These are phyloP conservation scores for Coemansia sp. DNA, from an alignment of 192 early-diverging fungal genomes.

Conservation along the genomic window DNA sequence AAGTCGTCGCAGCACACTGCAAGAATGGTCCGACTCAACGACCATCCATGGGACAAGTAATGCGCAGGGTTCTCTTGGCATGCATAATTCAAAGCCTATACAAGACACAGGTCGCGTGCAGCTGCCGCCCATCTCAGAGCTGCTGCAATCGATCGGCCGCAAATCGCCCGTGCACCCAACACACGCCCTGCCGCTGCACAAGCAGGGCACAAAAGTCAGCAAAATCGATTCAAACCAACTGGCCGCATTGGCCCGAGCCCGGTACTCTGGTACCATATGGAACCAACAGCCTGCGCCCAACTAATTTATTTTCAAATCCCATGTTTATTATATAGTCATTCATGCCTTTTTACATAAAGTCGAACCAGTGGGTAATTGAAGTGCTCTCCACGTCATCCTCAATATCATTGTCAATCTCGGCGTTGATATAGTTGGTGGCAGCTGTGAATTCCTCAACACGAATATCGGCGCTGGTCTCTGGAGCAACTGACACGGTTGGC, in stretches of 20 bases:
- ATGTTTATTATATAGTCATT: not conserved
- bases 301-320: too few species aligned
- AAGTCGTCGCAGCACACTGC: not conserved
- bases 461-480: not conserved
- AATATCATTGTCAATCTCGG: not conserved
- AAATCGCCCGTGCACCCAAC: not conserved
- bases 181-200: not conserved
- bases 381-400: not conserved
- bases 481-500: not conserved
- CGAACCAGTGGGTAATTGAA: conserved; percentile 4
- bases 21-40: not conserved
- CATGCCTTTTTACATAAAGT: not conserved
- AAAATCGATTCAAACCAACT: not conserved
- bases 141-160: conserved; percentile 17
- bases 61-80: too few species aligned
- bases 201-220: not conserved
- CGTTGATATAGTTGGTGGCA: conserved; percentile 1
- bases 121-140: conserved; percentile 45
- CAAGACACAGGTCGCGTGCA: conserved; percentile 1
- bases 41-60: not conserved
- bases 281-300: too few species aligned
- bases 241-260: not conserved
- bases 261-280: not conserved
- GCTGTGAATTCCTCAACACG: conserved; percentile 1
- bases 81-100: too few species aligned